A percentile compares a stretch with the other conserved stretches of the same genome.
Conservation (phyloP, 2,329 filamentous ascomycete species). For the Fonsecaea multimorphosa region DNA sequence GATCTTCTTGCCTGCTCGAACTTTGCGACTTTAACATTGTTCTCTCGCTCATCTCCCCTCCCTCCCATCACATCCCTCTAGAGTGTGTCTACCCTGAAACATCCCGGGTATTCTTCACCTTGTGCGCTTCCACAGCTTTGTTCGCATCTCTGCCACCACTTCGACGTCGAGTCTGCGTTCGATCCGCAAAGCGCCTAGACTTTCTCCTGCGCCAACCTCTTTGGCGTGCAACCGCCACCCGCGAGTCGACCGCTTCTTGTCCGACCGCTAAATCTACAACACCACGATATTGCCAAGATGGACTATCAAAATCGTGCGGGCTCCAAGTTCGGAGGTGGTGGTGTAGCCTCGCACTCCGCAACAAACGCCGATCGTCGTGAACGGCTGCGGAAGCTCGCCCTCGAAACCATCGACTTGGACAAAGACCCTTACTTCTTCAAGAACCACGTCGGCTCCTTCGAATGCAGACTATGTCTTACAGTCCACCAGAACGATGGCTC, state of each 20-base stretch:
- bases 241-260: background rate
- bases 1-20: background rate
- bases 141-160: background rate
- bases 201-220: background rate
- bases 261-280: background rate
- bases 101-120: background rate
- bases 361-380: slow-evolving; percentile 97
- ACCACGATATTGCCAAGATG: slow-evolving; percentile 49
- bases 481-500: slow-evolving; percentile 99
- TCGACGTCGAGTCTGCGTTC: background rate
- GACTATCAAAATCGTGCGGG: slow-evolving; percentile 90
- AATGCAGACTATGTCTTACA: slow-evolving; percentile 94
- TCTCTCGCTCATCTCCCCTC: background rate
- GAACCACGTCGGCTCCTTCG: slow-evolving; percentile 97
- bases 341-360: slow-evolving; percentile 89
- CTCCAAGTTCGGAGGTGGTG: slow-evolving; percentile 96
- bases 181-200: background rate
- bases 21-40: background rate
- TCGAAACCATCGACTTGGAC: slow-evolving; percentile 98
- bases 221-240: background rate
- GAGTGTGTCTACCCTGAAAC: background rate
- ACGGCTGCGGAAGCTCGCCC: slow-evolving; percentile 93
- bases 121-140: background rate
- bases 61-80: background rate
- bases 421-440: slow-evolving; percentile 99